These are phyloP conservation scores for Caloboletus firmus DNA, from an alignment of 1,284 basidiomycete genomes.

Conservation along the genomic window DNA sequence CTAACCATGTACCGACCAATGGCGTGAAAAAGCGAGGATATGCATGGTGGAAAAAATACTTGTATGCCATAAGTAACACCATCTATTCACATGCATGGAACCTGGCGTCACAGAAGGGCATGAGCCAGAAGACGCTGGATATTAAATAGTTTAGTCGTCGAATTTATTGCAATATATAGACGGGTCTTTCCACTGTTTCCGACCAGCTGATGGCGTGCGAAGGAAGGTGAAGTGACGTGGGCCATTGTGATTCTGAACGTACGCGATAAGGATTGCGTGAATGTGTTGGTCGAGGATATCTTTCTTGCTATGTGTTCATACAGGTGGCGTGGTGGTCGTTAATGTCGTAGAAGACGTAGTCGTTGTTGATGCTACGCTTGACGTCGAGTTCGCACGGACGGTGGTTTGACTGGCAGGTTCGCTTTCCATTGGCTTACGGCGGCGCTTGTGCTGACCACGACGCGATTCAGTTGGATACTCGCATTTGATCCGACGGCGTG, in stretches of 20 bases:
- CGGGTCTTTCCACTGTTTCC: conserved; percentile 19
- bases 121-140: conserved; percentile 17
- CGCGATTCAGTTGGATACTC: conserved; percentile 54
- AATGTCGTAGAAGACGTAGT: conserved; percentile 17
- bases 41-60: conserved; percentile 8
- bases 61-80: conserved; percentile 23
- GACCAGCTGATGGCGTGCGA: conserved; percentile 11
- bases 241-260: conserved; percentile 12
- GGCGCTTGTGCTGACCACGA: conserved; percentile 51
- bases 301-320: conserved; percentile 18
- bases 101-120: conserved; percentile 10
- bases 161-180: conserved; percentile 31
- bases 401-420: conserved; percentile 26
- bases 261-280: conserved; percentile 9
- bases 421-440: conserved; percentile 33
- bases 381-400: conserved; percentile 25
- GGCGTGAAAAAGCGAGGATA: conserved; percentile 4
- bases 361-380: conserved; percentile 20
- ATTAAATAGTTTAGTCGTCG: conserved; percentile 30
- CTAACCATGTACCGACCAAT: conserved; percentile 19
- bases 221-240: conserved; percentile 6
- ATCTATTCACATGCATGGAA: conserved; percentile 13
- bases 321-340: conserved; percentile 24
- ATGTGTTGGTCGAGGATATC: conserved; percentile 8
- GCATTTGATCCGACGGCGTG: conserved; percentile 47